Base-by-base conservation (phyloP, 2,329 filamentous ascomycete genomes). In the Dactylellina haptotyla region DNA sequence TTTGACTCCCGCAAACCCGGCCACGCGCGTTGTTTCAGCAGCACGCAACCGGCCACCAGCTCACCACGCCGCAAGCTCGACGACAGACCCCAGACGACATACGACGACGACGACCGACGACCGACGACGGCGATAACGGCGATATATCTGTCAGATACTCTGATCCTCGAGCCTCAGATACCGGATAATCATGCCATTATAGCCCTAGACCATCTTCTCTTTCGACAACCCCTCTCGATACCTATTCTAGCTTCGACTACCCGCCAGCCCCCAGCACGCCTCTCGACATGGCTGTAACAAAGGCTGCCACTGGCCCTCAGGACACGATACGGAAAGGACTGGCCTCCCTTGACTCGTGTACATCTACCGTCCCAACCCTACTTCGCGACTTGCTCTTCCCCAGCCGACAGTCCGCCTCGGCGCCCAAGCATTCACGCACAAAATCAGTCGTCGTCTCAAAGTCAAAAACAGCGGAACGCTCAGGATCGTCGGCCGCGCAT, bases 311-410 rank as follows among this genome's bases (percentile, higher is more conserved):
- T 23, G 46, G 57, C 6, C 53, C 67, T 18, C 67, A 72, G 37
- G 67, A 72, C 32, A 41, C 61, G 2, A 61, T 72, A 39, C 67
- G 67, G 34, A 72, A 72, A 45, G 67, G 67, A 30, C 45, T 72
- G 30, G 58, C 67, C 26, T 63, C 67, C 10, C 26, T 72, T 28
- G 67, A 72, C 5, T 59, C 59, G 6, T 72, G 67, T 25, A 72
- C 59, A 8, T 37, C 67, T 3, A 59, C 59, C 4, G 39, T 65
- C 23, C 59, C 67, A 20, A 30, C 32, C 2, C 25, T 64, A 45
- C 67, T 72, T 51, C 67, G 57, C 53, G 67, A 72, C n/a, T 26
- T 72, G n/a, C 67, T 72, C 26, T 72, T 65, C 45, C 12, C 59
- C 4, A 65, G 37, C 16, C 32, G 30, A 34, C 48, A 58, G 39